Conservation (phyloP, 345 rosid species). For the Syzygium aromaticum region DNA sequence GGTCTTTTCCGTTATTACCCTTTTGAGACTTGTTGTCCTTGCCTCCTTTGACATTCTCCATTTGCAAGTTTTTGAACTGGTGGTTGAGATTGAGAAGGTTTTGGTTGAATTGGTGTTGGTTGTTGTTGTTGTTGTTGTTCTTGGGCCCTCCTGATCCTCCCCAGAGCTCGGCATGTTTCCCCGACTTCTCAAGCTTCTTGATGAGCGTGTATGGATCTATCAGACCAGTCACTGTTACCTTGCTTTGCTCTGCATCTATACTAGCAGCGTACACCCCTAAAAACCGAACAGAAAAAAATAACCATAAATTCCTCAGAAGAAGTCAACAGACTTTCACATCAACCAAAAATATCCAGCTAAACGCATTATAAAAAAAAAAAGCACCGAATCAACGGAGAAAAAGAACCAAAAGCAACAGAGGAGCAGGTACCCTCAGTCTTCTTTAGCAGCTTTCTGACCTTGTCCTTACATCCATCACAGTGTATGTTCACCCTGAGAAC, state of each 20-base stretch:
- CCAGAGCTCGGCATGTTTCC: constrained; percentile 89
- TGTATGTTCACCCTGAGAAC: constrained; percentile 82
- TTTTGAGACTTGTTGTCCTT: constrained; percentile 47
- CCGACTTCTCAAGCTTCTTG: constrained; percentile 74
- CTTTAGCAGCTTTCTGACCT: constrained; percentile 66
- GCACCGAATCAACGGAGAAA: too few relatives aligned
- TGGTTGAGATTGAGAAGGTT: constrained; percentile 21
- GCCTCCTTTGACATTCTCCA: constrained; percentile 19
- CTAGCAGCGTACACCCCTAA: constrained; percentile 60
- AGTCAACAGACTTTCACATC: background rate
- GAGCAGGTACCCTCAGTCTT: constrained; percentile 51
- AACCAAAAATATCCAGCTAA: background rate
- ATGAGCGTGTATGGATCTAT: constrained; percentile 69
- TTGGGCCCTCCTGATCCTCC: constrained; percentile 51
- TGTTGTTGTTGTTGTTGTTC: constrained; percentile 1
- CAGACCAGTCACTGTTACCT: constrained; percentile 76
- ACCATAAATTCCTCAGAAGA: background rate
- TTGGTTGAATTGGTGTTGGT: constrained; percentile 9
- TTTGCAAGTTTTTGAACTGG: constrained; percentile 42
- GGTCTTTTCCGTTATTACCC: constrained; percentile 26
- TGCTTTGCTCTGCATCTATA: constrained; percentile 80
- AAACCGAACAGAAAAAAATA: background rate
- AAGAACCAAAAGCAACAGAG: background rate
- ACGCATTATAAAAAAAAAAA: background rate
- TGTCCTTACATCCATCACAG: constrained; percentile 88